Conservation (phyloP, 2,329 filamentous ascomycete species). For the Penicillium sp. region DNA sequence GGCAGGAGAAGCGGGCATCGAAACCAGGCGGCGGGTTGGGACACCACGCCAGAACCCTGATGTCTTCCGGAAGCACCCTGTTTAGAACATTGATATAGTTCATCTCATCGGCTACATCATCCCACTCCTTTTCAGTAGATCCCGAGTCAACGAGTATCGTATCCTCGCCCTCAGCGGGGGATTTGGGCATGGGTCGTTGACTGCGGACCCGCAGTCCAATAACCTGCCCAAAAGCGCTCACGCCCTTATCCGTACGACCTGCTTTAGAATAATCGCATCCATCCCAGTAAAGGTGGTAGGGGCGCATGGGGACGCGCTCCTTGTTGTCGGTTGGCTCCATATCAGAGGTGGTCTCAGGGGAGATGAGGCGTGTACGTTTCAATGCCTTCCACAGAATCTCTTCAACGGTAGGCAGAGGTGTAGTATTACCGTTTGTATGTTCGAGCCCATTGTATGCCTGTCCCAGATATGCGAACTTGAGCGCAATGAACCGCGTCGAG, state of each 20-base stretch:
- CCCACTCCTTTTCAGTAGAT: conserved; percentile 49
- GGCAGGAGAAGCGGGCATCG: conserved; percentile 88
- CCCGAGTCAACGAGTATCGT: conserved; percentile 34
- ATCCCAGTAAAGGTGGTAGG: conserved; percentile 67
- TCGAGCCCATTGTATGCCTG: conserved; percentile 92
- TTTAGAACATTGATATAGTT: conserved; percentile 83
- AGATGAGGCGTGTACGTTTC: conserved; percentile 77
- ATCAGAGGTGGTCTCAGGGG: conserved; percentile 56
- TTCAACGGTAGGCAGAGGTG: conserved; percentile 77
- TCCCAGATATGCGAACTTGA: conserved; percentile 93
- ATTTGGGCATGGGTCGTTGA: conserved; percentile 59
- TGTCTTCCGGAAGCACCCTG: conserved; percentile 81
- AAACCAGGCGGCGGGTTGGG: conserved; percentile 76
- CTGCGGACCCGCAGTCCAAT: conserved; percentile 81
- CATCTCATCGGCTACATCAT: conserved; percentile 77
- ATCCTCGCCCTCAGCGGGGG: conserved; percentile 19
- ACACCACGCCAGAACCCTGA: conserved; percentile 90
- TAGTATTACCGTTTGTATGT: conserved; percentile 69
- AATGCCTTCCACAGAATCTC: conserved; percentile 92
- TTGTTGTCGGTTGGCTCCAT: conserved; percentile 43
- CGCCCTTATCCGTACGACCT: conserved; percentile 86
- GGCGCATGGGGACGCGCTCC: conserved; percentile 40
- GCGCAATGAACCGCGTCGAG: conserved; percentile 76
- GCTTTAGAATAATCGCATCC: conserved; percentile 92
- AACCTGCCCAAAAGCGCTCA: conserved; percentile 96